Base-by-base conservation (phyloP, 2,329 filamentous ascomycete species). In the Chrysoporthe puriensis region DNA sequence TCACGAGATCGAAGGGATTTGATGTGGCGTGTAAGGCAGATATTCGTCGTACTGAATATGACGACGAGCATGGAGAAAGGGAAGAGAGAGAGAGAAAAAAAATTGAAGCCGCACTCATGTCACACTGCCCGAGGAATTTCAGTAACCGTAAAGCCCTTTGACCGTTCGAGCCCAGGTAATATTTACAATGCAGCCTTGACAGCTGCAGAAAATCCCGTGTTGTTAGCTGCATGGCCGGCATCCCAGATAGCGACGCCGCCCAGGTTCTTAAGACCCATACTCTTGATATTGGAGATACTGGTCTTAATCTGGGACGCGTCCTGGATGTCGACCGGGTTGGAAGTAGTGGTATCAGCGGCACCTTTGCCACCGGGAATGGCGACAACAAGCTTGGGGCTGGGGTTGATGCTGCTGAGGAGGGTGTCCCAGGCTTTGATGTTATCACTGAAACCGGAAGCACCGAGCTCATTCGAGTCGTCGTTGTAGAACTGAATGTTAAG, bases 401-500 rank as follows among this genome's bases (percentile, higher is more conserved):
- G 66, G 44, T 36, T 43, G 40, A 56, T 54, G 21, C 44, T 57
- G 13, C 58, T 56, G 26, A 69, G 50, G 21, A 66, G 62, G 14
- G 58, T 34, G n/a, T 48, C 64, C 67, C 67, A 69, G 26, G 43
- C 36, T n/a, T 66, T 43, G 40, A 69, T 54, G 9, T 26, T 42
- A 11, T 16, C 42, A 7, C 63, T n/a, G 40, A 69, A 69, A 1
- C 50, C 59, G 4, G 32, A 60, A 18, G 63, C 67, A 2, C 67
- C 67, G 11, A 69, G 57, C 1, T 61, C 67, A 18, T 69, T 60
- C 3, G 26, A 6, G 18, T 54, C 46, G 46, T 69, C 62, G 54
- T 69, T 69, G 64, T 69, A 69, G 40, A 69, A 69, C 13, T 69
- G 67, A 4, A 69, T 13, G 67, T 63, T 69, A 11, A 66, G 43